Base-by-base conservation (phyloP, 2,329 filamentous ascomycete genomes). In the Neoscytalidium dimidiatum region DNA sequence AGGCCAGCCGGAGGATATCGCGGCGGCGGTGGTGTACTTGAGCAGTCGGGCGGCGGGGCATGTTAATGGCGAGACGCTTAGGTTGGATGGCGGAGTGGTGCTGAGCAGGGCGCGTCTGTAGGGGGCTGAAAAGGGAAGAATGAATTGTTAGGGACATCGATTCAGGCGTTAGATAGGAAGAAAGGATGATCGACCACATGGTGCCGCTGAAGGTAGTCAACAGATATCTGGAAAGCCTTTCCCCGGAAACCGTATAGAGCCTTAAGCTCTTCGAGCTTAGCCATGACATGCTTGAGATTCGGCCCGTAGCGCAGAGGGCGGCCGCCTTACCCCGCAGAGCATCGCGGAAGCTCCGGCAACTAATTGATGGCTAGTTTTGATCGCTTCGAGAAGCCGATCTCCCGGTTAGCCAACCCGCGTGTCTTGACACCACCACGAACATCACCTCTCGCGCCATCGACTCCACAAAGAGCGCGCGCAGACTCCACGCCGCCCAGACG, bases 1-100 rank as follows among this genome's bases (percentile, higher is more conserved):
- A 28, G 92, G 92, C 0, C 73, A 79, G 67, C 85, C 91, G 0
- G 92, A 94, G 80, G 92, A 95, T 78, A 90, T 95, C 71, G 92
- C 90, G 0, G 92, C 89, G 0, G 84, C 86, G 2, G 88, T 95
- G 2, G 90, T 95, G 13, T 96, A 88, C 74, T 79, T 95, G 69
- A 82, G 85, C 49, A 89, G 86, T 68, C 83, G 90, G 52, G 91
- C 89, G 0, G 87, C 87, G 0, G 78, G 84, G 3, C 89, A 94
- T 75, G 85, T 93, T 38, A 94, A 93, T 72, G 91, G 87, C 1
- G 88, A 87, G 67, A 84, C 85, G 4, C 80, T 93, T 66, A 86
- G 86, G 67, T 81, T 93, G 67, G 90, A 94, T 75, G 91, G 91
- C 1, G 91, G 91, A 5, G 79, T 75, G 69, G 71, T 81, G 35